Evolutionary conservation across 352 stramenopile species (phyloP), one percentile per base, ranked within the genome.

Genomic region (Halophytophthora batemanensis): DNA sequence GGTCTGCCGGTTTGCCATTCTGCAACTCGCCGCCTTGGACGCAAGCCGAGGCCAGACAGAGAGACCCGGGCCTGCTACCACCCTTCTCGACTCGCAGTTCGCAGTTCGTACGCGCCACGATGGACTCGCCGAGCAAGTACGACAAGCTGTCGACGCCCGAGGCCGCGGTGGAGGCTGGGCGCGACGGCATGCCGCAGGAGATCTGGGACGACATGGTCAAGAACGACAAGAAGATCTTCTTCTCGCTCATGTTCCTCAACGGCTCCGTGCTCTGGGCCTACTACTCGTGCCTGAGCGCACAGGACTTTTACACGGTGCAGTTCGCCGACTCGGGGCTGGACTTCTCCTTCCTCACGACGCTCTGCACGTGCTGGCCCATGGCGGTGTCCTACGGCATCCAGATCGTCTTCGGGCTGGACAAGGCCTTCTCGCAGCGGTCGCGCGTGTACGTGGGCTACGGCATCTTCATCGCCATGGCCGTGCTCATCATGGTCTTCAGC

Each of bases 241-340:
- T 55, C 21, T 56, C 68, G 48, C 62, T 79, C 55, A 64, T 71
- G 50, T 82, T 76, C 55, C 43, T 78, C 17, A 76, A 75, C 33
- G 65, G 61, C 42, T 64, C 71, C 5, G 65, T 79, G 17, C 59
- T 82, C 45, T 82, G 71, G 68, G 64, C 67, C 10, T 79, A 71
- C 56, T 76, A 77, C 51, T 79, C 67, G 52, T 82, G 71, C n/a
- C 45, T 82, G 21, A 75, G 64, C 40, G 68, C 68, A 2, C 65
- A 79, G 29, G 57, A 79, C 45, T 82, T 71, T 43, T 77, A 79
- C 48, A 48, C 41, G n/a, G 22, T 42, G 14, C 35, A 50, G 50
- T 79, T 71, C 51, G 52, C 66, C 4, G 42, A 64, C 15, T 64
- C 53, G 25, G 47, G 48, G 1, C 54, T 71, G 34, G 41, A 62